These are phyloP conservation scores for Stagonosporopsis rhizophila DNA, from an alignment of 2,329 filamentous ascomycete species.

Conservation along the genomic window DNA sequence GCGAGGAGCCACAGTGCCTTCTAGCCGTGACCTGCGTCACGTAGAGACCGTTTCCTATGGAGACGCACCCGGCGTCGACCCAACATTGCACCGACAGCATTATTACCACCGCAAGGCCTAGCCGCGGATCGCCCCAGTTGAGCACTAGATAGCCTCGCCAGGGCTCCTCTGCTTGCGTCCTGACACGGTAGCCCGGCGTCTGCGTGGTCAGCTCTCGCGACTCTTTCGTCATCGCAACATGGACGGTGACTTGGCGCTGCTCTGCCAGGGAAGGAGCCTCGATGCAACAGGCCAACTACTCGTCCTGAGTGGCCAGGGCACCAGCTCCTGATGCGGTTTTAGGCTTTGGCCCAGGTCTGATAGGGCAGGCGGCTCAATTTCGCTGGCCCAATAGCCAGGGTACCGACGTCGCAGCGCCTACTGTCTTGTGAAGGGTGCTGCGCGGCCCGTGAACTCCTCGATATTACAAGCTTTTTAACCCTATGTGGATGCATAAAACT, in stretches of 20 bases:
- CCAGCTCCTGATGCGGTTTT: constrained; percentile 28
- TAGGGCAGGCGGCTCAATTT: constrained; percentile 40
- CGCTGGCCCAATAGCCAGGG: constrained; percentile 39
- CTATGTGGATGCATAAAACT: constrained; percentile 42
- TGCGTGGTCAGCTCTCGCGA: constrained; percentile 25
- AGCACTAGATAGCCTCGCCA: constrained; percentile 4
- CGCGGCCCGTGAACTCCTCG: constrained; percentile 41
- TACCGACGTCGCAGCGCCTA: constrained; percentile 38
- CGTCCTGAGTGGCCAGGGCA: constrained; percentile 29
- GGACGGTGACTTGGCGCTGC: constrained; percentile 32
- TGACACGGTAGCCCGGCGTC: constrained; percentile 26
- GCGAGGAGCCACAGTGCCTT: constrained; percentile 11
- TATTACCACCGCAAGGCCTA: constrained; percentile 23
- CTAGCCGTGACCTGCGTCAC: constrained; percentile 32
- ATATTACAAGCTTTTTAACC: constrained; percentile 36
- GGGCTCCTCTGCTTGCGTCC: constrained; percentile 28
- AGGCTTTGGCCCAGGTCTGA: constrained; percentile 23
- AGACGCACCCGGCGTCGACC: constrained; percentile 22
- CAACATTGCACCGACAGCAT: constrained; percentile 19
- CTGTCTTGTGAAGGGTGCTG: constrained; percentile 28
- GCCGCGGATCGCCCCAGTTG: constrained; percentile 16
- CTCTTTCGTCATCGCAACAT: constrained; percentile 42
- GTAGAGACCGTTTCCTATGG: constrained; percentile 36
- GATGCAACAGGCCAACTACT: constrained; percentile 24
- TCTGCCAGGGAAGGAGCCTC: constrained; percentile 40